Base-by-base conservation (phyloP, 208 protist genomes). In the Porcisia hertigi region DNA sequence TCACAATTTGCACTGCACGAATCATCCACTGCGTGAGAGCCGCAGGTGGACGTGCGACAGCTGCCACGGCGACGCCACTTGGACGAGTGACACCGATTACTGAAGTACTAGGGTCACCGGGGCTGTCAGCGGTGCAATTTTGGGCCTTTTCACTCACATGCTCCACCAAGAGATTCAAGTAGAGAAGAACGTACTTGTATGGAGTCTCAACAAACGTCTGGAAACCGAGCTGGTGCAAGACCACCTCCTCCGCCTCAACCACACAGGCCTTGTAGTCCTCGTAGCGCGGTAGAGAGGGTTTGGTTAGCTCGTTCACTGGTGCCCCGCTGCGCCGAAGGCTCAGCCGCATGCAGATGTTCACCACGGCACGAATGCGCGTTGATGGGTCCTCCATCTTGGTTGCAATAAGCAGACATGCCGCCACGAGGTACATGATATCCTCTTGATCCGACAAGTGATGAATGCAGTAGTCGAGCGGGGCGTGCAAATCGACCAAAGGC, bases 171-270 rank as follows among this genome's bases (percentile, higher is more conserved):
- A 94, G 36, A 23, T 88, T 82, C 12, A 96, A 80, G 72, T 93
- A 94, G 5, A 93, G 34, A 39, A 91, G 69, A 36, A 81, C 80
- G 74, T 96, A 94, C 80, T 93, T 97, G 77, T 92, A 89, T 16
- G 93, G 91, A 11, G 69, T 84, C 52, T 95, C 88, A 9, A 97
- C 90, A 72, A 92, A 92, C 47, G 89, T 94, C 52, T 95, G 91
- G 70, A 97, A 97, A 14, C 93, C 93, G 18, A 95, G 82, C 52
- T 89, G 77, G 43, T 94, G 88, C 59, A 95, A 64, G 8, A 97
- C 76, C 0, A 93, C 59, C 52, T 91, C 87, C 74, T 97, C 91
- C 34, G 93, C 91, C 47, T 91, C 81, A 5, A 91, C 67, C 2
- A 97, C 88, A 59, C 83, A 91, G 43, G 79, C 25, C 73, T 94